Evolutionary conservation across 768 basidiomycete genomes (phyloP), one percentile per base, ranked within the genome.

Genomic region (Auriculariales sp.): DNA sequence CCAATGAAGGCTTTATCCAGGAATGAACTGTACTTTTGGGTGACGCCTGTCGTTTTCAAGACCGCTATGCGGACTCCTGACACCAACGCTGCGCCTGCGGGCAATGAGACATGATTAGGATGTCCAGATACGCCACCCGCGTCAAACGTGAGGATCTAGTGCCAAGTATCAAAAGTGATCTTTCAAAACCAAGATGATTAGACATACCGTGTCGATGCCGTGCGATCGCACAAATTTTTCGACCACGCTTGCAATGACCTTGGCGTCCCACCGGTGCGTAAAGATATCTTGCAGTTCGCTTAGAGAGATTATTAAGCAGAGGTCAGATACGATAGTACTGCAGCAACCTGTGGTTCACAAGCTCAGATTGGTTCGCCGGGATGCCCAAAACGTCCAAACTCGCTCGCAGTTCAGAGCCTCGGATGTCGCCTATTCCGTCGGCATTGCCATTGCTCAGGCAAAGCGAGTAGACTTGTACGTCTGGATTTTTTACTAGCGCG

Each of bases 101-200:
- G 75, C 15, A 92, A 69, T 1, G 89, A 79, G 54, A 68, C 71
- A 63, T 95, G 92, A 60, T 95, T 95, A 2, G 86, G 86, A 59
- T 94, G 92, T 3, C 68, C 69, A n/a, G 91, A 88, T 12, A 94
- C 67, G 2, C 91, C 92, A 2, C 57, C 55, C 0, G 65, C 51
- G 62, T 95, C 92, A 59, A 94, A 95, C 0, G 90, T 93, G 45
- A 95, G 68, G 44, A 94, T 78, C 89, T 93, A 56, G 9, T 32
- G 35, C n/a, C 2, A 22, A 33, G 15, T 11, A n/a, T 42, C 6
- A 14, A 24, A 4, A 4, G 19, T 46, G 48, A 36, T 14, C 22
- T 25, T 17, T 28, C 27, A 52, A n/a, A 14, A 10, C 31, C 32
- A 27, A 51, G 6, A 27, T 25, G 49, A 34, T 39, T 35, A 32